A percentile compares a stretch with the other conserved stretches of the same genome.
phyloP scores from a whole-genome alignment of 2,329 filamentous ascomycete species.

The Ilyonectria robusta region DNA sequence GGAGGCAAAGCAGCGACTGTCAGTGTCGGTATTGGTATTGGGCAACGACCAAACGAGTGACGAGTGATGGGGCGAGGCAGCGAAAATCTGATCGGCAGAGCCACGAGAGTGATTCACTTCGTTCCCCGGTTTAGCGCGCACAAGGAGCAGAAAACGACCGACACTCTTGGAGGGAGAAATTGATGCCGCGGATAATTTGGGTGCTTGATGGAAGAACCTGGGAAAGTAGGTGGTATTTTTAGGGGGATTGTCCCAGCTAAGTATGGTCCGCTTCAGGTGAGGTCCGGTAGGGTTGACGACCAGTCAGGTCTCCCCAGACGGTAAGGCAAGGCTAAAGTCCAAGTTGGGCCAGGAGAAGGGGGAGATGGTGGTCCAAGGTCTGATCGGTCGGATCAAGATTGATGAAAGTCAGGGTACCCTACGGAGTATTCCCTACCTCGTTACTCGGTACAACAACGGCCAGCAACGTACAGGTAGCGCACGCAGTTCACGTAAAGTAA shows the following conservation, averaged over 20 bases:
- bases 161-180: slow-evolving; percentile 17
- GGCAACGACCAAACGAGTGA: slow-evolving; percentile 17
- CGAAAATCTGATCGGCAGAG: slow-evolving; percentile 14
- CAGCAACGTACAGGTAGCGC: neutral
- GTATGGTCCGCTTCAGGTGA: slow-evolving; percentile 48
- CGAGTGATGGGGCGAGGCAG: neutral
- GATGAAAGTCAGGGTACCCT: slow-evolving; percentile 1
- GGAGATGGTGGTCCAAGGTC: slow-evolving; percentile 9
- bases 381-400: slow-evolving; percentile 27
- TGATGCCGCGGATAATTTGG: slow-evolving; percentile 21
- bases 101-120: slow-evolving; percentile 12
- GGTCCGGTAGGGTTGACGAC: slow-evolving; percentile 42
- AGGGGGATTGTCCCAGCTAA: slow-evolving; percentile 34
- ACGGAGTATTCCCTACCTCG: slow-evolving; percentile 7
- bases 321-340: slow-evolving; percentile 40
- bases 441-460: neutral
- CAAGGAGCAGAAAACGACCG: neutral
- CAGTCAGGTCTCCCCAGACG: slow-evolving; percentile 43
- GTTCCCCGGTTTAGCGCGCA: slow-evolving; percentile 21
- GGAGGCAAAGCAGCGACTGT: slow-evolving; percentile 7
- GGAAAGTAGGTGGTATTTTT: slow-evolving; percentile 34
- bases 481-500: slow-evolving; percentile 1
- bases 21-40: slow-evolving; percentile 12
- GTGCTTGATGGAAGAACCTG: slow-evolving; percentile 22
- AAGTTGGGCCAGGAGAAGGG: slow-evolving; percentile 22